phyloP scores from a whole-genome alignment of 257 asterid genomes.

The Lantana camara region DNA sequence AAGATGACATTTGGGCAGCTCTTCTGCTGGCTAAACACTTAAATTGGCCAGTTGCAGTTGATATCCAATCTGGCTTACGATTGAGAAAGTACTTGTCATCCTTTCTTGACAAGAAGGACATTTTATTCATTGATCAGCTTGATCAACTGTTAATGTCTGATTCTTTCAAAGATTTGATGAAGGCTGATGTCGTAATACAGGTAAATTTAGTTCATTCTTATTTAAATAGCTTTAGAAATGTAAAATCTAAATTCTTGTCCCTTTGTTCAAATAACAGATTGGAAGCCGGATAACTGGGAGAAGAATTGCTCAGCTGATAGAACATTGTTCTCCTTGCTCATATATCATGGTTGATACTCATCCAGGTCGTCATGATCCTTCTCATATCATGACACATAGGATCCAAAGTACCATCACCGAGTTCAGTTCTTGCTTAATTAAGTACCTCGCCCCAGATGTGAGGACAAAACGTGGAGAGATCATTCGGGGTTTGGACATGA shows the following conservation, averaged over 20 bases:
- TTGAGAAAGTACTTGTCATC: slow-evolving; percentile 75
- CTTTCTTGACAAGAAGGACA: slow-evolving; percentile 56
- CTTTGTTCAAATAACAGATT: slow-evolving; percentile 52
- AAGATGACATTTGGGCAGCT: slow-evolving; percentile 96
- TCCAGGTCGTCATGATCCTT: slow-evolving; percentile 97
- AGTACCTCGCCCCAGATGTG: slow-evolving; percentile 42
- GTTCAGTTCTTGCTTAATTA: slow-evolving; percentile 59
- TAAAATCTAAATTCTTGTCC: background rate
- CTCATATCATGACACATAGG: slow-evolving; percentile 79
- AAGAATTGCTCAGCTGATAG: slow-evolving; percentile 80
- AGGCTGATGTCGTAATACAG: slow-evolving; percentile 90
- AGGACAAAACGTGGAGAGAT: slow-evolving; percentile 52
- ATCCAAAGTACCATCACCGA: slow-evolving; percentile 59
- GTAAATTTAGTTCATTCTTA: slow-evolving; percentile 37
- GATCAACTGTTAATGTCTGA: slow-evolving; percentile 89
- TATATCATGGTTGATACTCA: slow-evolving; percentile 87
- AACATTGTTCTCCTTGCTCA: slow-evolving; percentile 65
- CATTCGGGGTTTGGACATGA: slow-evolving; percentile 63
- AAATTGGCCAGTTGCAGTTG: slow-evolving; percentile 85
- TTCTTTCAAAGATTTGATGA: slow-evolving; percentile 64
- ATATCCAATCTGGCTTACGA: slow-evolving; percentile 86
- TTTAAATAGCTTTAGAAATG: background rate
- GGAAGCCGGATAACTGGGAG: slow-evolving; percentile 94
- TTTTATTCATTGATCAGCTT: slow-evolving; percentile 82
- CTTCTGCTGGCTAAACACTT: slow-evolving; percentile 90